Evolutionary conservation across 768 basidiomycete genomes (phyloP).

Genomic region (Butyriboletus loyo): DNA sequence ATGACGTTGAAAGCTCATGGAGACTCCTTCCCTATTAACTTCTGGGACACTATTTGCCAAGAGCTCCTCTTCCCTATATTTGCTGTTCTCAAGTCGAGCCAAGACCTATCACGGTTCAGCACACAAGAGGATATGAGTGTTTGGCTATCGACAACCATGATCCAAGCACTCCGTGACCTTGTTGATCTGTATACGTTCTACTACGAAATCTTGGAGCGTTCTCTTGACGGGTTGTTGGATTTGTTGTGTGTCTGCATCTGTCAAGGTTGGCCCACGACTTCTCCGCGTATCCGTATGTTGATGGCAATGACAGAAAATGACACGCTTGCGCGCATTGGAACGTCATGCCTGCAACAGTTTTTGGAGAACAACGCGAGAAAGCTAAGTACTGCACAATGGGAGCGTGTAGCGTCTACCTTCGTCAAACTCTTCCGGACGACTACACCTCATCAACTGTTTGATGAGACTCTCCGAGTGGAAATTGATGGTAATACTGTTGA

Average conservation of each 20-base stretch:
- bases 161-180: conserved; percentile 92
- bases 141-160: conserved; percentile 99
- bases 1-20: conserved; percentile 91
- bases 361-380: conserved; percentile 90
- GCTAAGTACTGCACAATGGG: conserved; percentile 83
- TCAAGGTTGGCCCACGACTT: conserved; percentile 66
- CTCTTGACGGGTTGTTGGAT: conserved; percentile 91
- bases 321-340: conserved; percentile 94
- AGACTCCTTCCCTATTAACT: conserved; percentile 77
- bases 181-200: conserved; percentile 95
- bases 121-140: conserved; percentile 99
- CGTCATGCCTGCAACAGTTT: conserved; percentile 94
- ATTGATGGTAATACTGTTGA: conserved; percentile 62
- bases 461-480: conserved; percentile 85
- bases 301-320: conserved; percentile 74
- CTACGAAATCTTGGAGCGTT: conserved; percentile 86
- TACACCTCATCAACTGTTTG: conserved; percentile 95
- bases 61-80: conserved; percentile 98
- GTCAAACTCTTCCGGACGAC: conserved; percentile 97
- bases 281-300: neutral
- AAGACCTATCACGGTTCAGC: conserved; percentile 88
- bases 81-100: conserved; percentile 88
- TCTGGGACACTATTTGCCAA: conserved; percentile 98
- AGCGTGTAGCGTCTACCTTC: conserved; percentile 87
- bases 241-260: conserved; percentile 95